Evolutionary conservation across 352 stramenopile species (phyloP).

Genomic region (Globisporangium paddicum): DNA sequence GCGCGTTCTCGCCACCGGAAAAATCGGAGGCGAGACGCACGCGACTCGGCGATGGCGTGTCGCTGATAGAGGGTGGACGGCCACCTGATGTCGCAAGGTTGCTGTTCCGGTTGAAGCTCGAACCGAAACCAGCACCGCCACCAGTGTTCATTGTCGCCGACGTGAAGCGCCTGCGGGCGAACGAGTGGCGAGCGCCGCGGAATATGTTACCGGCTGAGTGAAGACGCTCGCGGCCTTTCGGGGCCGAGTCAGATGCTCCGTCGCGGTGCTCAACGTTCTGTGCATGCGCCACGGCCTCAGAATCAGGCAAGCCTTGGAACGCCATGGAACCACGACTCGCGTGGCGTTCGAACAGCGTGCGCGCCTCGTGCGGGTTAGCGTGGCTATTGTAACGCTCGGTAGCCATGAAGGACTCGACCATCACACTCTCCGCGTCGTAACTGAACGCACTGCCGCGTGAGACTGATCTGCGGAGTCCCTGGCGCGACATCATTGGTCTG

Average conservation of each 20-base stretch:
- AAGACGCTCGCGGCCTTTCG: conserved; percentile 13
- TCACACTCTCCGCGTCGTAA: conserved; percentile 86
- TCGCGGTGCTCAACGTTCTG: conserved; percentile 13
- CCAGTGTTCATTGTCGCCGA: conserved; percentile 22
- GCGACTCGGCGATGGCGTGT: neutral
- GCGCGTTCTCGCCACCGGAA: conserved; percentile 16
- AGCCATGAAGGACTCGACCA: conserved; percentile 87
- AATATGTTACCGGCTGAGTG: conserved; percentile 65
- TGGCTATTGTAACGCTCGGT: conserved; percentile 55
- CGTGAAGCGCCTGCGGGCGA: conserved; percentile 47
- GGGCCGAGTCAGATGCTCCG: neutral
- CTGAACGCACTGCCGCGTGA: conserved; percentile 80
- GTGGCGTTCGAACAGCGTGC: conserved; percentile 71
- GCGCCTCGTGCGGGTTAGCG: conserved; percentile 33
- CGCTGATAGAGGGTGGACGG: neutral
- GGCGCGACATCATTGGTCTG: conserved; percentile 23
- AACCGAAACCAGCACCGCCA: neutral
- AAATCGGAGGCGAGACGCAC: neutral
- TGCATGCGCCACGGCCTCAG: conserved; percentile 10
- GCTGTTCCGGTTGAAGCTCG: conserved; percentile 5
- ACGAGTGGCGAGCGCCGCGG: conserved; percentile 50
- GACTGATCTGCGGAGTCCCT: conserved; percentile 21
- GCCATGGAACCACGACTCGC: conserved; percentile 80
- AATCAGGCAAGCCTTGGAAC: conserved; percentile 53
- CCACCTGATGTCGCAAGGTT: neutral